Evolutionary conservation across 139 green algal genomes (phyloP).

Genomic region (Eudorina sp.): DNA sequence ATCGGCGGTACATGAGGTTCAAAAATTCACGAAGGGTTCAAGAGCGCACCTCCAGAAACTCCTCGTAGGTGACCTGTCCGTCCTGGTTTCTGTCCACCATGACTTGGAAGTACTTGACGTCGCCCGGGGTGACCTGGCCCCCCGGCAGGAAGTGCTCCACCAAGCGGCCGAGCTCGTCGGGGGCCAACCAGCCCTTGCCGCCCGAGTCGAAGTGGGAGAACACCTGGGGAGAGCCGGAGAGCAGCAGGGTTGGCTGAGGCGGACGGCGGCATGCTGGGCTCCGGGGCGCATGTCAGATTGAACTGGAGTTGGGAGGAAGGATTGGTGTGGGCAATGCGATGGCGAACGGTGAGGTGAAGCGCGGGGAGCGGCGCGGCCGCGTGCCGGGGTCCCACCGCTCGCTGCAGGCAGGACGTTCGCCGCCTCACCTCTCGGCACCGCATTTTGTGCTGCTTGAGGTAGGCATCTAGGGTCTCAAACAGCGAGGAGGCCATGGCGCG

Average conservation of each 20-base stretch:
- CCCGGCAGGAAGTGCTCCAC: conserved; percentile 55
- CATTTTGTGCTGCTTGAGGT: conserved; percentile 57
- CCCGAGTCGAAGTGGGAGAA: conserved; percentile 53
- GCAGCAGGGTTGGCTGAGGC: too few relatives aligned
- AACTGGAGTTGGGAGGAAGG: too few relatives aligned
- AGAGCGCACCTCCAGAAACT: conserved; percentile 61
- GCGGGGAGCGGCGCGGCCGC: neutral
- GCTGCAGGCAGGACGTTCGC: too few relatives aligned
- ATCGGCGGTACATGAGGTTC: too few relatives aligned
- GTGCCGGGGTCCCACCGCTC: too few relatives aligned
- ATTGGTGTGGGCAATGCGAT: too few relatives aligned
- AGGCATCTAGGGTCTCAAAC: conserved; percentile 61
- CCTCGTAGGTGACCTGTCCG: conserved; percentile 50
- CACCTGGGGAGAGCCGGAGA: conserved; percentile 22
- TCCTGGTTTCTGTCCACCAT: conserved; percentile 65
- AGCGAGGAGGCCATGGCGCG: conserved; percentile 40
- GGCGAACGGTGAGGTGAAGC: neutral
- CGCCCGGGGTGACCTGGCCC: conserved; percentile 38
- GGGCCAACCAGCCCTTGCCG: conserved; percentile 55
- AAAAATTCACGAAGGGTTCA: too few relatives aligned
- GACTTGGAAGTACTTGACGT: conserved; percentile 64
- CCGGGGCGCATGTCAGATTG: too few relatives aligned
- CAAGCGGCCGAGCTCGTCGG: conserved; percentile 55
- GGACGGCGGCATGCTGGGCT: too few relatives aligned
- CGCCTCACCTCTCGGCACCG: conserved; percentile 9